Evolutionary conservation across 495 filamentous ascomycete genomes (phyloP).

Genomic region (Aspergillus incahuasiensis): DNA sequence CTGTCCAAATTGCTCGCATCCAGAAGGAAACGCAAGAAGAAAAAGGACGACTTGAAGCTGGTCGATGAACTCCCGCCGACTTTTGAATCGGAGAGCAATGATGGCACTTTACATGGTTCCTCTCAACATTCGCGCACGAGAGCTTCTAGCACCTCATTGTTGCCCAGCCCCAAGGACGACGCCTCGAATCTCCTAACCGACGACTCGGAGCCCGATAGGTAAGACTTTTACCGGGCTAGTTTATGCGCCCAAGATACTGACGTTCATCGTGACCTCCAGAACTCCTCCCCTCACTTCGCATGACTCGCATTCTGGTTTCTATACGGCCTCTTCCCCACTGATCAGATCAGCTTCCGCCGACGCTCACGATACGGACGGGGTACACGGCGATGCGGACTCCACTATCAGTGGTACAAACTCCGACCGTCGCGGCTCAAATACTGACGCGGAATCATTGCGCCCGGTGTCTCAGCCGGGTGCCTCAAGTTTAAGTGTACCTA

Average conservation of each 20-base stretch:
- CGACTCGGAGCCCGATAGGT: conserved; percentile 68
- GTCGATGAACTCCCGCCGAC: conserved; percentile 23
- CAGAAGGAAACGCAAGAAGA: conserved; percentile 43
- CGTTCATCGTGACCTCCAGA: conserved; percentile 26
- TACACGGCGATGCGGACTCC: conserved; percentile 27
- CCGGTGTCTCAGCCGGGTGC: conserved; percentile 23
- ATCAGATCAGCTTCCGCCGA: conserved; percentile 56
- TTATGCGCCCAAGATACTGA: conserved; percentile 15
- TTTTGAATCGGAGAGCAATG: conserved; percentile 17
- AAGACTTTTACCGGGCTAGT: conserved; percentile 30
- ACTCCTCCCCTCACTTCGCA: conserved; percentile 63
- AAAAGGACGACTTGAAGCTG: conserved; percentile 30
- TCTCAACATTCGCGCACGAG: conserved; percentile 22
- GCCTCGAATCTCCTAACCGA: conserved; percentile 59
- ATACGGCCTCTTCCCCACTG: conserved; percentile 78
- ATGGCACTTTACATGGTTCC: conserved; percentile 6
- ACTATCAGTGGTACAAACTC: conserved; percentile 28
- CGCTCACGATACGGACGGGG: conserved; percentile 21
- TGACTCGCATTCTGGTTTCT: conserved; percentile 72
- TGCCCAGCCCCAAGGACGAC: conserved; percentile 26
- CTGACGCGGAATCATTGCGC: conserved; percentile 19
- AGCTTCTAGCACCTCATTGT: conserved; percentile 24
- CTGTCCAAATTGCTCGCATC: conserved; percentile 52
- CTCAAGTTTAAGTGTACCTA: conserved; percentile 31
- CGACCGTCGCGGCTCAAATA: conserved; percentile 22